Base-by-base conservation (phyloP, 495 filamentous ascomycete genomes). In the Tirmania nivea region DNA sequence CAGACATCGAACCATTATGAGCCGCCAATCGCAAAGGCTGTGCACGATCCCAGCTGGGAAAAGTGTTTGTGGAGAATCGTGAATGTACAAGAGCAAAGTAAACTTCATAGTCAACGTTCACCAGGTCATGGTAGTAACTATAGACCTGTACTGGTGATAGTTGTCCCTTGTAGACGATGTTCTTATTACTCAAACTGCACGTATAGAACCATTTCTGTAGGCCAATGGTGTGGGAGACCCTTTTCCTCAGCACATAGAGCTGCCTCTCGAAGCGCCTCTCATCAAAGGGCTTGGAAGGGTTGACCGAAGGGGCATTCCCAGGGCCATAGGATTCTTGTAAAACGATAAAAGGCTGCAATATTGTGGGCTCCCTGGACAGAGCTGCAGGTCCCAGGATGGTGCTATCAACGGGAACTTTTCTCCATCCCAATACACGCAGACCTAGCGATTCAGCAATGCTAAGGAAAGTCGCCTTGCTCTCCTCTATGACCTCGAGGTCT, bases 151-250 rank as follows among this genome's bases (percentile, higher is more conserved):
- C 78, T 17, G 90, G 90, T 45, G 90, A 83, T 57, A 99, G 71
- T 68, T 99, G 90, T 56, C 90, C 90, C 76, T 99, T 99, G 74
- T 99, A 99, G 42, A 99, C 83, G 66, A 99, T 96, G 69, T 96
- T 99, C 67, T 86, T 86, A 76, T 94, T 96, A 67, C 86, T 94
- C 57, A 99, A 73, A 36, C 89, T 95, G 75, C 88, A 96, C 48
- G 96, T 71, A 66, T 99, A 99, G 74, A 95, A 99, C 90, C 90
- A 99, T 66, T 95, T 96, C 67, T 90, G 85, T 17, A 95, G 74
- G 47, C 92, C 90, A 65, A 95, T 89, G 55, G 84, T 79, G 69
- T 94, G 87, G 10, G 88, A 95, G 19, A 86, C 83, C 58, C 86
- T 80, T 77, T 99, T 99, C 56, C 90, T 81, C 52, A 99, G 75